These are phyloP conservation scores for Fusarium albidum DNA, from an alignment of 2,329 filamentous ascomycete genomes.

Conservation along the genomic window DNA sequence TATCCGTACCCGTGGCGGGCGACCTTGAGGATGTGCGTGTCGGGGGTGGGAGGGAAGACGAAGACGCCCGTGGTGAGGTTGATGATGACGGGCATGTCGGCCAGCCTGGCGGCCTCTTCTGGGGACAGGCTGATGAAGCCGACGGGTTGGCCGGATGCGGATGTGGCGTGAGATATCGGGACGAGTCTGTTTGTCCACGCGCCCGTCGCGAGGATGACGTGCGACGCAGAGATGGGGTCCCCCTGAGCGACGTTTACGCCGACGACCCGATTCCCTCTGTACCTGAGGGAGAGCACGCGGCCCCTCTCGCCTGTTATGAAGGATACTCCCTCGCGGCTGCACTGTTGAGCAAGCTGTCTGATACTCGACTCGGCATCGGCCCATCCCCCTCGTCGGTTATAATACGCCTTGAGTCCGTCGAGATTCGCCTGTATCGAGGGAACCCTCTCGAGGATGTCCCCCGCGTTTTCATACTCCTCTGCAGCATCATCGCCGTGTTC, in stretches of 20 bases:
- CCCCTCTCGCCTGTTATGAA: slow-evolving; percentile 44
- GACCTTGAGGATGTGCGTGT: slow-evolving; percentile 63
- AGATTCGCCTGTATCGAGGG: slow-evolving; percentile 32
- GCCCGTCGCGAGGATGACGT: slow-evolving; percentile 72
- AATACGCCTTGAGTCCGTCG: slow-evolving; percentile 38
- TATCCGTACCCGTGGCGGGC: slow-evolving; percentile 68
- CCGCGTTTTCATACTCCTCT: slow-evolving; percentile 38
- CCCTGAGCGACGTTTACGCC: slow-evolving; percentile 44
- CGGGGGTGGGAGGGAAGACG: slow-evolving; percentile 60
- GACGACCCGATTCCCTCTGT: slow-evolving; percentile 24
- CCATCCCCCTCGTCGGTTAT: slow-evolving; percentile 45
- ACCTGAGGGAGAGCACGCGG: slow-evolving; percentile 36
- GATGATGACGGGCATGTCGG: slow-evolving; percentile 65
- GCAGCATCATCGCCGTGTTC: slow-evolving; percentile 17
- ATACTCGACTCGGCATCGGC: slow-evolving; percentile 43
- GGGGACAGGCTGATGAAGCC: slow-evolving; percentile 69
- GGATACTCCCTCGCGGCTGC: slow-evolving; percentile 41
- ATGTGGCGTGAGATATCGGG: slow-evolving; percentile 67
- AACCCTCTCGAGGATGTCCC: slow-evolving; percentile 22
- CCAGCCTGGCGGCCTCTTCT: slow-evolving; percentile 62
- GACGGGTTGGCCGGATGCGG: slow-evolving; percentile 71
- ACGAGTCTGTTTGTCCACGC: slow-evolving; percentile 68
- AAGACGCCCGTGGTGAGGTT: slow-evolving; percentile 64
- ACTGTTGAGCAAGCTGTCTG: slow-evolving; percentile 35
- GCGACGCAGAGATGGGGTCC: slow-evolving; percentile 59